Base-by-base conservation (phyloP, 768 basidiomycete genomes). In the Leccinum incarnatum region DNA sequence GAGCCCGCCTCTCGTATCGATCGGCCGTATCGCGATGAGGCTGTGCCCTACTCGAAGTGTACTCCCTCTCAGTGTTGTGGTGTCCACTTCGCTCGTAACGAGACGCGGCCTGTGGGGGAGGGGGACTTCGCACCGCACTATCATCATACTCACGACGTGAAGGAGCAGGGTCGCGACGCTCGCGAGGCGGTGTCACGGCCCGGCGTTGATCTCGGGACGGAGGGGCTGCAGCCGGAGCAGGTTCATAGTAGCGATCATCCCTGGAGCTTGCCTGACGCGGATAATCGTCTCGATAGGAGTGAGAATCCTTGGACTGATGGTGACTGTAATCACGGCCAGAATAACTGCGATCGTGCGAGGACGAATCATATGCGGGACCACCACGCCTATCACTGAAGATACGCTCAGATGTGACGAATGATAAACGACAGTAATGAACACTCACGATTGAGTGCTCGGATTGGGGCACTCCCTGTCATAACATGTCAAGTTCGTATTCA, bases 141-240 rank as follows among this genome's bases (percentile, higher is more conserved):
- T 92, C 91, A 63, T 93, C 88, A 65, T 83, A 80, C 51, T 92
- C 88, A 58, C 86, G 82, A 63, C 77, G 74, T 60, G 78, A 65
- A 62, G 80, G 74, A 72, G 87, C 85, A n/a, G 57, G 46, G 58
- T 90, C 89, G 40, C 87, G 78, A 66, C 83, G 84, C 11, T 89
- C 89, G 63, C 88, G 79, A 15, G 87, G 81, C 53, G 89, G 76
- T 11, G 82, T 83, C 14, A 78, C 75, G 56, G 85, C 83, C 57
- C 87, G 76, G 51, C 88, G 78, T 57, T 81, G 80, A 57, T 90
- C 89, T 37, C 87, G 78, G 2, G 69, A 67, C 60, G 80, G 63
- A 58, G 77, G 68, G 19, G 78, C 47, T 25, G 55, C 45, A 76
- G 79, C 15, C 15, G 74, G 67, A 34, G 78, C 69, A 58, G 78